Percentiles rank a stretch among this genome's conserved stretches.
phyloP scores from a whole-genome alignment of 163 green algal species.

The Volvox carteri region DNA sequence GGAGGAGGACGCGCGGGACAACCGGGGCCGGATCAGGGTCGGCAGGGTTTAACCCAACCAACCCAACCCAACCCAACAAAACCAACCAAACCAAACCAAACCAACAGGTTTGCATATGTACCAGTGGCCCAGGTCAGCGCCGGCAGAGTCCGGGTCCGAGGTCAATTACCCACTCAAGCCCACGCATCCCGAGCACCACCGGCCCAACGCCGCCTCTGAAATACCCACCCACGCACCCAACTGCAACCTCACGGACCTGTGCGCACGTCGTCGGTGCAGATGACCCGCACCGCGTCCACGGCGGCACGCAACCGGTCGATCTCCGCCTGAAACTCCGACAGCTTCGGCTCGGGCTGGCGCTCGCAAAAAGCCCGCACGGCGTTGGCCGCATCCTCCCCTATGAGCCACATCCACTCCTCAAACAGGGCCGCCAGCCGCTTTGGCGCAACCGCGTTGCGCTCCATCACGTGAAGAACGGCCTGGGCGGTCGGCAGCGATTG shows the following conservation, averaged over 20 bases:
- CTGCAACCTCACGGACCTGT: conserved; percentile 59
- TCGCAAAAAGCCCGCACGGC: conserved; percentile 62
- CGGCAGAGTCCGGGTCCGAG: too few species aligned
- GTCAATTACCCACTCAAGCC: neutral
- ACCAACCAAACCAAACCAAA: too few species aligned
- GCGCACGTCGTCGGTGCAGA: conserved; percentile 75
- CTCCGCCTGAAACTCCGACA: conserved; percentile 70
- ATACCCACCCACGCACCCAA: neutral
- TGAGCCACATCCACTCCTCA: conserved; percentile 74
- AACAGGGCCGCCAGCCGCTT: conserved; percentile 73
- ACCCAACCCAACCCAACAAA: too few species aligned
- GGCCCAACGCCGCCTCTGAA: too few species aligned
- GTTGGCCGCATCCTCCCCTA: conserved; percentile 64
- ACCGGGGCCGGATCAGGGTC: too few species aligned
- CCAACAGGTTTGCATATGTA: too few species aligned
- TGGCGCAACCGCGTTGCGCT: conserved; percentile 69
- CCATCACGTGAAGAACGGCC: conserved; percentile 65
- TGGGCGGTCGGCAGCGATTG: too few species aligned
- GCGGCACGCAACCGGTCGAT: conserved; percentile 67
- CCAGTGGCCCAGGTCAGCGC: too few species aligned
- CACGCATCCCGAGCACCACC: too few species aligned
- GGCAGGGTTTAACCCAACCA: too few species aligned
- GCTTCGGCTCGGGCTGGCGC: conserved; percentile 54
- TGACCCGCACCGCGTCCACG: conserved; percentile 58
- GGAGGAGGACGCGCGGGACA: neutral